These are phyloP conservation scores for Phytophthora pistaciae DNA, from an alignment of 352 stramenopile genomes.

Conservation along the genomic window DNA sequence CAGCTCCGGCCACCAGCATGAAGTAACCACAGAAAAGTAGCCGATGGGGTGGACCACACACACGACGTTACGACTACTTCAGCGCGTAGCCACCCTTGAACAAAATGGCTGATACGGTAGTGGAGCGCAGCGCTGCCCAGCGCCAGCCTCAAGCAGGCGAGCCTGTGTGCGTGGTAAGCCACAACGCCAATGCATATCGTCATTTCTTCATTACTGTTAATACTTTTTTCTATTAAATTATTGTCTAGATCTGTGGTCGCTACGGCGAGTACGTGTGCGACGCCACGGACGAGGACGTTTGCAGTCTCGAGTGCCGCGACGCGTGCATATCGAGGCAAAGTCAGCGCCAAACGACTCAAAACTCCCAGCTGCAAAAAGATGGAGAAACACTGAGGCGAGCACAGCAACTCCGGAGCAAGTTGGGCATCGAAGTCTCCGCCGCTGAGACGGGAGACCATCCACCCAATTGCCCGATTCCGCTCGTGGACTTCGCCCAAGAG, in stretches of 20 bases:
- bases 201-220: not conserved
- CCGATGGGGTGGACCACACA: not conserved
- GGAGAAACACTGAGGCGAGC: slow-evolving; percentile 10
- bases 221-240: not conserved
- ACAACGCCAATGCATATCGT: not conserved
- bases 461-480: slow-evolving; percentile 6
- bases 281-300: slow-evolving; percentile 85
- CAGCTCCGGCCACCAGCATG: slow-evolving; percentile 40
- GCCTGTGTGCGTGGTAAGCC: slow-evolving; percentile 55
- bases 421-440: slow-evolving; percentile 42
- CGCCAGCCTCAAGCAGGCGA: slow-evolving; percentile 41
- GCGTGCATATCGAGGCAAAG: slow-evolving; percentile 35
- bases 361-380: not conserved
- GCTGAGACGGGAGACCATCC: not conserved
- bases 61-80: not conserved
- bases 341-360: not conserved
- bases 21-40: slow-evolving; percentile 13
- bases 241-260: slow-evolving; percentile 64
- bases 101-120: slow-evolving; percentile 31
- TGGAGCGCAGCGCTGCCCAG: slow-evolving; percentile 43
- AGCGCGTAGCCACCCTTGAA: not conserved
- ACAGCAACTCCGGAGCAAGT: slow-evolving; percentile 34
- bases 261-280: slow-evolving; percentile 88
- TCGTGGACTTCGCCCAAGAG: slow-evolving; percentile 41
- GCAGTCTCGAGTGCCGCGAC: slow-evolving; percentile 81